Base-by-base conservation (phyloP, 2,329 filamentous ascomycete species). In the Sporothrix brasiliensis region DNA sequence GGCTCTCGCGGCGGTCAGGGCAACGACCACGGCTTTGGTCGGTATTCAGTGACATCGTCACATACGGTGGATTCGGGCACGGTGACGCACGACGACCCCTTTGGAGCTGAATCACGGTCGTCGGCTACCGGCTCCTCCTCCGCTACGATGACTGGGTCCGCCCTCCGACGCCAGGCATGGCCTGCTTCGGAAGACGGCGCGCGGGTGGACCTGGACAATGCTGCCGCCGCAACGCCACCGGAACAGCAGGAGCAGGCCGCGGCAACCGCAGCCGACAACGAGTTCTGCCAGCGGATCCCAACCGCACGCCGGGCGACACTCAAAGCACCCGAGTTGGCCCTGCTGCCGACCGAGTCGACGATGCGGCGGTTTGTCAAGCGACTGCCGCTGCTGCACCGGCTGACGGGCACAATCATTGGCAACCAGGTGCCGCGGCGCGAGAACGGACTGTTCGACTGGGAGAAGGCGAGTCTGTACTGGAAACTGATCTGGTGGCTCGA, bases 391-490 rank as follows among this genome's bases (percentile, higher is more conserved):
- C 80, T 93, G 72, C 87, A 86, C 75, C 93, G 90, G 88, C 90
- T 93, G 77, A 89, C 88, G 60, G 89, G 82, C 73, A 88, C 82
- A 75, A 88, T 94, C 79, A 93, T 94, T 76, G 92, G 92, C 6
- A 89, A 88, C 76, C 86, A 91, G 77, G 88, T 94, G 52, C 92
- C 92, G 9, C 85, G 90, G 54, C 90, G 85, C 68, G 91, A 93
- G 68, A 83, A 86, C 56, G 92, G 92, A 70, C 88, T 88, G 54
- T 94, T 97, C 75, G 94, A 97, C 79, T 91, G 89, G 83, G 87
- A 87, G 54, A 81, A 81, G 60, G 88, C 88, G 13, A 90, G 87
- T 72, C 79, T 90, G 72, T 91, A 90, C 80, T 91, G 88, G 88
- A 87, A 87, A 78, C 76, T 90, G 56, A 87, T 90, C 74, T 90